Conservation (phyloP, 2,329 filamentous ascomycete species). For the Arthrobotrys musiformis region DNA sequence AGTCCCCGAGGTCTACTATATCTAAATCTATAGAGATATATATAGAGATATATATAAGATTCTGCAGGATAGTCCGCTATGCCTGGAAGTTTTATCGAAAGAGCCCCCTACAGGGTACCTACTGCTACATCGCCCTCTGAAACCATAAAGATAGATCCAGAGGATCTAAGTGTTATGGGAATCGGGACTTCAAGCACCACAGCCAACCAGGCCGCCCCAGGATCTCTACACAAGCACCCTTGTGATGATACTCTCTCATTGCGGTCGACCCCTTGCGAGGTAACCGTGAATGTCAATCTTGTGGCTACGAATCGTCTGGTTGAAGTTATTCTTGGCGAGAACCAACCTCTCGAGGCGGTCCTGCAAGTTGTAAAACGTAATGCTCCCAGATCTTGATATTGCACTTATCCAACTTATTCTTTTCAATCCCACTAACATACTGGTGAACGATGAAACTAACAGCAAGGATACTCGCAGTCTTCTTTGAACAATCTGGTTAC, state of each 20-base stretch:
- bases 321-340: neutral
- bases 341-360: neutral
- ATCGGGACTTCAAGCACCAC: neutral
- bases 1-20: no score
- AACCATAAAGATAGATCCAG: neutral
- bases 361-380: conserved; percentile 13
- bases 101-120: neutral
- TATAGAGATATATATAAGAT: no score
- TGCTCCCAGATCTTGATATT: no score
- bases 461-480: neutral
- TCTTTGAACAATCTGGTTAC: conserved; percentile 2
- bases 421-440: neutral
- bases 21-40: no score
- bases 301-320: neutral
- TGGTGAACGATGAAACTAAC: neutral
- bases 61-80: no score
- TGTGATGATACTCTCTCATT: neutral
- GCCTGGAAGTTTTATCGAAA: neutral
- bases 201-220: neutral
- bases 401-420: no score
- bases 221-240: neutral
- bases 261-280: neutral
- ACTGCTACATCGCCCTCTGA: neutral
- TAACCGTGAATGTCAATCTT: neutral
- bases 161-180: neutral